Evolutionary conservation across 2,329 filamentous ascomycete species (phyloP).

Genomic region (Fusarium sp.): DNA sequence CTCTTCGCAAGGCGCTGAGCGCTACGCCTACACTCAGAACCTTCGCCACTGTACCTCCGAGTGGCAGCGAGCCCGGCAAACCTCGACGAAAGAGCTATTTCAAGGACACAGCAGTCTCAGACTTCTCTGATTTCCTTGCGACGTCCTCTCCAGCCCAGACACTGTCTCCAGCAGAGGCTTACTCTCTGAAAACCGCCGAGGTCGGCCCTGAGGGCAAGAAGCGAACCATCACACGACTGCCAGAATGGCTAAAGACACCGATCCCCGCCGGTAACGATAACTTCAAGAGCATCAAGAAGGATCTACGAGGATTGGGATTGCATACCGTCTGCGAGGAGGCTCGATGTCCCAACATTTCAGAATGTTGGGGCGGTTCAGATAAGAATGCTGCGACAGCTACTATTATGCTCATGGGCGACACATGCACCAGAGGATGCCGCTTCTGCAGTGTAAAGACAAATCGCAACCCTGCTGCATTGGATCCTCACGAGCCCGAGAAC

Average conservation of each 20-base stretch:
- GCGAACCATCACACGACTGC: conserved; percentile 76
- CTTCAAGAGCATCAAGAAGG: conserved; percentile 94
- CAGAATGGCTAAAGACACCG: conserved; percentile 94
- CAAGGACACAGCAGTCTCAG: conserved; percentile 65
- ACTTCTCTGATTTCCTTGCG: conserved; percentile 67
- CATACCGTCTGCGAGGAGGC: conserved; percentile 99
- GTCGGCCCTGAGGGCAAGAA: conserved; percentile 71
- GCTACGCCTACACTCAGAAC: conserved; percentile 47
- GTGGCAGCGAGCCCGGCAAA: conserved; percentile 40
- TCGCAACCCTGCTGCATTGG: conserved; percentile 78
- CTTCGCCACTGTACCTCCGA: conserved; percentile 59
- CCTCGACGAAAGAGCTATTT: conserved; percentile 61
- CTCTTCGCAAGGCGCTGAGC: conserved; percentile 53
- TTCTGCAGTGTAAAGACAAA: conserved; percentile 98
- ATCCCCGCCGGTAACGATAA: conserved; percentile 84
- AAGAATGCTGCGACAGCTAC: conserved; percentile 94
- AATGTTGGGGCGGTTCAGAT: conserved; percentile 94
- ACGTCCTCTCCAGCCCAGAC: conserved; percentile 52
- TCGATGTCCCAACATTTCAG: conserved; percentile 94
- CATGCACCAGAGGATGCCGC: conserved; percentile 92
- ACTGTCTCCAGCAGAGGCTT: conserved; percentile 63
- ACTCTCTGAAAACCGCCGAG: conserved; percentile 68
- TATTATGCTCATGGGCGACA: conserved; percentile 99
- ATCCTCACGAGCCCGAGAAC: conserved; percentile 96
- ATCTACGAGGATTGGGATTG: conserved; percentile 86